Evolutionary conservation across 345 rosid genomes (phyloP).

Genomic region (Citrus reticulata): DNA sequence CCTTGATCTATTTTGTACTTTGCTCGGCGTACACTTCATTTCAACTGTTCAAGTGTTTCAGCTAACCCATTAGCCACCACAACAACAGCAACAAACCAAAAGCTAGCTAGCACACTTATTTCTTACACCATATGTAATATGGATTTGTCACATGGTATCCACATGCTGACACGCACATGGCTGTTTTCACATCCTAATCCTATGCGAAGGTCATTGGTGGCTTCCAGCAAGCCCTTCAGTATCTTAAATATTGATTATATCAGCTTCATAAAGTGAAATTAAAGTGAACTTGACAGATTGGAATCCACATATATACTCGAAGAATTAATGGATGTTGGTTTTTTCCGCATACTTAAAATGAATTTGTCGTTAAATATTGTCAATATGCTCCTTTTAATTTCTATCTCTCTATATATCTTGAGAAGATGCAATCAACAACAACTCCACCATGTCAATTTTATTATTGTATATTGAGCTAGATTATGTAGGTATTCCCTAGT

Average conservation of each 20-base stretch:
- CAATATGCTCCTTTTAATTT: background rate
- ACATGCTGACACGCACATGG: background rate
- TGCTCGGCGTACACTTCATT: background rate
- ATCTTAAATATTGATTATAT: background rate
- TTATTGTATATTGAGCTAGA: background rate
- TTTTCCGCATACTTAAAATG: background rate
- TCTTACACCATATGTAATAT: background rate
- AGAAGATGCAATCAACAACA: conserved; percentile 22
- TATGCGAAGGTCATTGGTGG: background rate
- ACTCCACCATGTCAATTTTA: conserved; percentile 27
- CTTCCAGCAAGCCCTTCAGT: background rate
- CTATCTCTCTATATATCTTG: background rate
- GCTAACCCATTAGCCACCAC: background rate
- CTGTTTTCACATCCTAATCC: background rate
- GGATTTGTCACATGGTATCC: conserved; percentile 10
- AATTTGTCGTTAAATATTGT: background rate
- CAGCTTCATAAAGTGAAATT: background rate
- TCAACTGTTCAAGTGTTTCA: background rate
- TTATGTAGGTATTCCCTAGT: background rate
- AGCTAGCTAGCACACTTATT: background rate
- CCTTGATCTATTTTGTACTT: background rate
- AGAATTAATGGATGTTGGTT: background rate
- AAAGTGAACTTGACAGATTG: conserved; percentile 15
- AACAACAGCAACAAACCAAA: background rate
- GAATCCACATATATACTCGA: conserved; percentile 11